Base-by-base conservation (phyloP, 2,329 filamentous ascomycete genomes). In the Trichoderma asperellum region DNA sequence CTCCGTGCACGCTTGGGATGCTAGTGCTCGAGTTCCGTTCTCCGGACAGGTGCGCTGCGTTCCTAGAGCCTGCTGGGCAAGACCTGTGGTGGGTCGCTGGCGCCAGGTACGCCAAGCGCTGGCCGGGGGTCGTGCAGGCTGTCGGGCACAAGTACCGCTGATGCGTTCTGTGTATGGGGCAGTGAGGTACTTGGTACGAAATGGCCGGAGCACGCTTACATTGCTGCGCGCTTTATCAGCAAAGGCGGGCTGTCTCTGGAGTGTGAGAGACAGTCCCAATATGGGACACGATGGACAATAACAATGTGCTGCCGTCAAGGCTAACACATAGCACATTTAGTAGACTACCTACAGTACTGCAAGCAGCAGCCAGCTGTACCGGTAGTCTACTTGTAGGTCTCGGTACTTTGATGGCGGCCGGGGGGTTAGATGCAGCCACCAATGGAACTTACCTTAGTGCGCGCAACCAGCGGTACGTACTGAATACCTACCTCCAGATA, bases 51-150 rank as follows among this genome's bases (percentile, higher is more conserved):
- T 49, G 47, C 68, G 68, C 70, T 49, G 47, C 68, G 68, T 71
- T 71, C 72, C 72, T 57, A 56, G 71, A 68, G 43, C 67, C 49
- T 63, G 68, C 58, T 72, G 52, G 52, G 24, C 52, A 55, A 55
- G 27, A 55, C 52, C 52, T 55, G 35, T 55, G 16, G 60, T 59
- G 68, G 68, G 43, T 4, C 66, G 40, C 27, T 40, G 57, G 66
- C 24, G 66, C 58, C 68, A 69, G 68, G 68, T 53, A 65, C 60
- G 60, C 63, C 58, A 63, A 43, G n/a, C 24, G 21, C 52, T 29
- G 43, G 53, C 53, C 40, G 60, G 59, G 67, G 53, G 16, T 58
- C 18, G 37, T 43, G 37, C 37, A 43, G 37, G 57, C 49, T 6
- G 18, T 47, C 40, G 67, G 37, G 60, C 32, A 55, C 67, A 64